Percentiles rank a stretch among this genome's conserved stretches.
phyloP scores from a whole-genome alignment of 2,329 filamentous ascomycete genomes.

The Arthroderma sp. region DNA sequence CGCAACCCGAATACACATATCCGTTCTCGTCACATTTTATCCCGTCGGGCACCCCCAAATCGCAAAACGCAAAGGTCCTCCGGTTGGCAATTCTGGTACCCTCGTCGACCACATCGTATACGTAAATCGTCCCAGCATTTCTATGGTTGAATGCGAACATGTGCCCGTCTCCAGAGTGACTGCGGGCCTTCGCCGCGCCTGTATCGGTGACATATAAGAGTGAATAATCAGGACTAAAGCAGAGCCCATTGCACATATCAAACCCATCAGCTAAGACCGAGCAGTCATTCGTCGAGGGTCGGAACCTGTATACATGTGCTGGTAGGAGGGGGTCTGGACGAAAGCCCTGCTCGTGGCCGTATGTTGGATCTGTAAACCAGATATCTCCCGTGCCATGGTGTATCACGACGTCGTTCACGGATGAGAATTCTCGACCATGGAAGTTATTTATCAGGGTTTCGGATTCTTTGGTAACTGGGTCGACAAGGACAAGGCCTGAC shows the following conservation, averaged over 20 bases:
- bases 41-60: conserved; percentile 35
- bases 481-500: conserved; percentile 17
- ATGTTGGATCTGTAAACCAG: conserved; percentile 31
- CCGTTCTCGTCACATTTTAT: conserved; percentile 43
- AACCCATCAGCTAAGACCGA: conserved; percentile 31
- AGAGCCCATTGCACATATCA: conserved; percentile 33
- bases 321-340: conserved; percentile 26
- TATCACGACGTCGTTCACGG: conserved; percentile 30
- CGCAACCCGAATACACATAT: conserved; percentile 45
- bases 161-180: conserved; percentile 12
- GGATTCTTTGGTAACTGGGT: conserved; percentile 18
- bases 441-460: conserved; percentile 24
- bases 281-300: conserved; percentile 24
- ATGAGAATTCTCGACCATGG: conserved; percentile 28
- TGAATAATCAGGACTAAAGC: conserved; percentile 31
- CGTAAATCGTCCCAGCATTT: conserved; percentile 21
- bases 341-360: conserved; percentile 27
- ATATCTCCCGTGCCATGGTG: conserved; percentile 25
- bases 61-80: conserved; percentile 42
- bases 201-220: conserved; percentile 34
- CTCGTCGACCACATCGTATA: conserved; percentile 32
- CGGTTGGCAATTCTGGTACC: conserved; percentile 38
- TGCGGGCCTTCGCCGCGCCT: conserved; percentile 21
- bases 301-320: conserved; percentile 30
- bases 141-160: conserved; percentile 12